These are phyloP conservation scores for Aspergillus bridgeri DNA, from an alignment of 495 filamentous ascomycete species.

Conservation along the genomic window DNA sequence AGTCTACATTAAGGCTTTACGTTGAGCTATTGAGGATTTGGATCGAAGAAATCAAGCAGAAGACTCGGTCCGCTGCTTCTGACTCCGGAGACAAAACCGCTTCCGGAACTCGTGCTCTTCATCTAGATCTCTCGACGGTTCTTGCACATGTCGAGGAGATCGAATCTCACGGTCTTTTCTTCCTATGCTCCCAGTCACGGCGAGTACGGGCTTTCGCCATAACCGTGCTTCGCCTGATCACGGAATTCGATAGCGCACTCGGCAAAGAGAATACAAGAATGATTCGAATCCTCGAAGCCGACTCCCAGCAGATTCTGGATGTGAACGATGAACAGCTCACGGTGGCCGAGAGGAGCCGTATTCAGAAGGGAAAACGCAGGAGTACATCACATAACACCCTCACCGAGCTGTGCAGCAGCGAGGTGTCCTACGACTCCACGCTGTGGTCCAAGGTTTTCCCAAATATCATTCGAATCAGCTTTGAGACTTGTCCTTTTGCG, in stretches of 20 bases:
- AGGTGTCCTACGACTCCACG: conserved; percentile 89
- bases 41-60: conserved; percentile 92
- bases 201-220: conserved; percentile 87
- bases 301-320: conserved; percentile 82
- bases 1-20: conserved; percentile 87
- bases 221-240: conserved; percentile 85
- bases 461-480: conserved; percentile 86
- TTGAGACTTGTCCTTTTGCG: conserved; percentile 85
- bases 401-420: conserved; percentile 92
- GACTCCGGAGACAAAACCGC: conserved; percentile 57
- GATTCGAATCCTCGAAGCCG: conserved; percentile 87
- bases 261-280: conserved; percentile 76
- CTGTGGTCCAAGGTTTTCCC: conserved; percentile 98
- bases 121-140: conserved; percentile 81
- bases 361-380: conserved; percentile 86
- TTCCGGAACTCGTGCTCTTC: conserved; percentile 58
- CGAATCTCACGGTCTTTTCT: conserved; percentile 97
- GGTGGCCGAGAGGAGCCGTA: conserved; percentile 84
- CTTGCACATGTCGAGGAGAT: conserved; percentile 94
- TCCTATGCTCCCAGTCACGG: conserved; percentile 91
- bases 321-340: conserved; percentile 91
- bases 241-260: conserved; percentile 87
- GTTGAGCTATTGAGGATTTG: conserved; percentile 92
- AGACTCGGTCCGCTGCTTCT: conserved; percentile 67
- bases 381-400: conserved; percentile 81